Evolutionary conservation across 768 basidiomycete genomes (phyloP), one percentile per base, ranked within the genome.

Genomic region (Tylopilus balloui): DNA sequence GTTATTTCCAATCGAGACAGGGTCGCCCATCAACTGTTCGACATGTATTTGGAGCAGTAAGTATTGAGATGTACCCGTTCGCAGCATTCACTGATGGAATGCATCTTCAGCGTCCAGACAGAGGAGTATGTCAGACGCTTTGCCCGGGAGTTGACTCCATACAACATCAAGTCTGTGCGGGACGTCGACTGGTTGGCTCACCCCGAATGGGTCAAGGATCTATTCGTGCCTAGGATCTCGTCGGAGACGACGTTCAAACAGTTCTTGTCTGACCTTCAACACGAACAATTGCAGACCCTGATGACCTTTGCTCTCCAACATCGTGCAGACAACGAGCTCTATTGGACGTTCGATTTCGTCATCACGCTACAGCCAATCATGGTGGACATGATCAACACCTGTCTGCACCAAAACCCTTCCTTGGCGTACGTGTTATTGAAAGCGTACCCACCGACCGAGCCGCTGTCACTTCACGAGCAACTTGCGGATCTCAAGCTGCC

Each of bases 1-100:
- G 84, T 86, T 4, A 77, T 85, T 10, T 85, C 84, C 0, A 84
- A 84, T 58, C 69, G 83, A 12, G 83, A 85, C 61, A 75, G 80
- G 10, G 69, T 83, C 3, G 79, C 82, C 0, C 81, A 84, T 57
- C 81, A 83, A 63, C 60, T 81, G 0, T 85, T 86, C 53, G 84
- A 86, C 58, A 60, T 84, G 28, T 81, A 81, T 67, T 80, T 82
- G 57, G 79, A 84, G 29, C 79, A 82, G 83, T 84, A 62, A 63
- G 83, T 69, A 78, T 77, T 79, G 60, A 58, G 78, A 66, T 17
- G 9, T 4, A 13, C 9, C 14, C 25, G 46, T 37, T 9, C 11
- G 10, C 3, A 8, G 2, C 21, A 15, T 40, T 47, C 19, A 8
- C 42, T 28, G 5, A 51, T 1, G 39, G 36, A 3, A 10, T 17